A percentile compares a stretch with the other conserved stretches of the same genome.
phyloP scores from a whole-genome alignment of 805 yeast genomes.

The Candida endomychidarum region DNA sequence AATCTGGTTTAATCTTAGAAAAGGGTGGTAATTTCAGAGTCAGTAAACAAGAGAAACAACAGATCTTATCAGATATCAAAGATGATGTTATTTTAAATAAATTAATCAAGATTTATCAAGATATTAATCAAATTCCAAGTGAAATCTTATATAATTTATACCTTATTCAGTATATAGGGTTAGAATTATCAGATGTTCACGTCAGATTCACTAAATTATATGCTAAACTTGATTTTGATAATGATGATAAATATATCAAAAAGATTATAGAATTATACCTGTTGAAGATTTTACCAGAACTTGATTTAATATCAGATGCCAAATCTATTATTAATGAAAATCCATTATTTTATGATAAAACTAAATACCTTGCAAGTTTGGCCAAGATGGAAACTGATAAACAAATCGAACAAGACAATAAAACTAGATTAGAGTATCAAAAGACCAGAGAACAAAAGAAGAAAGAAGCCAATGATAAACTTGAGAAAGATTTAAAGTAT shows the following conservation, averaged over 20 bases:
- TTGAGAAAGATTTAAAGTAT: conserved; percentile 25
- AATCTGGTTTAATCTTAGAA: conserved; percentile 26
- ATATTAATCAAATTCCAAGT: conserved; percentile 24
- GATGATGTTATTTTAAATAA: conserved; percentile 20
- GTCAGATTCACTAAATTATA: conserved; percentile 12
- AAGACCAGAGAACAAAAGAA: conserved; percentile 24
- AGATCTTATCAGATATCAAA: conserved; percentile 17
- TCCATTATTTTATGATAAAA: conserved; percentile 15
- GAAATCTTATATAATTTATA: conserved; percentile 34
- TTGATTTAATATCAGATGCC: conserved; percentile 29
- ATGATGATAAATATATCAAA: conserved; percentile 12
- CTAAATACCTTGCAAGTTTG: conserved; percentile 10
- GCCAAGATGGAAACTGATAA: conserved; percentile 13
- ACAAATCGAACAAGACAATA: conserved; percentile 16
- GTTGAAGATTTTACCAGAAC: conserved; percentile 34
- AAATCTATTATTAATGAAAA: conserved; percentile 25
- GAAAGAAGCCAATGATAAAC: conserved; percentile 16
- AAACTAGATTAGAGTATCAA: conserved; percentile 19
- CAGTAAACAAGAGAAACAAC: conserved; percentile 12
- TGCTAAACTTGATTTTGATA: conserved; percentile 12
- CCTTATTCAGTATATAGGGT: conserved; percentile 30
- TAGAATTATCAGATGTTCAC: conserved; percentile 15
- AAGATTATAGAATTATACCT: conserved; percentile 33
- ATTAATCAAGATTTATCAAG: conserved; percentile 21
- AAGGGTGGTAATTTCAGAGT: conserved; percentile 12